Base-by-base conservation (phyloP, 1,139 yeast species). In the Pichia sp. region DNA sequence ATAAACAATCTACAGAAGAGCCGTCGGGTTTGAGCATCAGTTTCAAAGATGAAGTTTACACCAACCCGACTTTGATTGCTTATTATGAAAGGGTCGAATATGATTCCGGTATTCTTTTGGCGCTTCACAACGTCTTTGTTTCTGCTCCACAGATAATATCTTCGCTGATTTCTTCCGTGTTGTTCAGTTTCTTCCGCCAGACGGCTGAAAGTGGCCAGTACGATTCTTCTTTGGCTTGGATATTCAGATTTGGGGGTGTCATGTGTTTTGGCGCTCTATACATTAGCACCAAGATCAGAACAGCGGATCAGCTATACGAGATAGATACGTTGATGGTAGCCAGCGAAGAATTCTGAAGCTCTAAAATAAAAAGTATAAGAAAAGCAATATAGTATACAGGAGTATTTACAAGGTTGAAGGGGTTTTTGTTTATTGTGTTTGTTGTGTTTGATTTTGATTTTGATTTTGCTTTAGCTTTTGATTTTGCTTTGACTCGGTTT, bases 61-160 rank as follows among this genome's bases (percentile, higher is more conserved):
- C 50, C 9, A 40, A 52, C 9, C 45, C 48, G 4, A 37, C 40
- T 4, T 42, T 60, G 45, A 50, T 58, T 26, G 48, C 45, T 5
- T 58, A 56, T 42, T 64, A 62, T 44, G 63, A 64, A 41, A 51
- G 58, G 28, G 57, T 66, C 43, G 75, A 70, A 45, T 68, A 68
- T 49, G 75, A 72, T 51, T 68, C 76, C 3, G 77, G 77, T 2
- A 61, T 72, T 4, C 61, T 72, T 34, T 53, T 72, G 46, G 77
- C 75, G 1, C 64, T 72, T 26, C 77, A 72, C 52, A 72, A 72
- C 51, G 68, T 72, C 36, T 72, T 69, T 53, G 73, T 72, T 16
- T 71, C 76, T 2, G 65, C 71, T 3, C 77, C 77, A 0, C 77
- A 72, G 52, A 73, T 71, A 50, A 49, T 71, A 3, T 66, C 73